phyloP scores from a whole-genome alignment of 2,329 filamentous ascomycete species.

The Xylaria sp. region DNA sequence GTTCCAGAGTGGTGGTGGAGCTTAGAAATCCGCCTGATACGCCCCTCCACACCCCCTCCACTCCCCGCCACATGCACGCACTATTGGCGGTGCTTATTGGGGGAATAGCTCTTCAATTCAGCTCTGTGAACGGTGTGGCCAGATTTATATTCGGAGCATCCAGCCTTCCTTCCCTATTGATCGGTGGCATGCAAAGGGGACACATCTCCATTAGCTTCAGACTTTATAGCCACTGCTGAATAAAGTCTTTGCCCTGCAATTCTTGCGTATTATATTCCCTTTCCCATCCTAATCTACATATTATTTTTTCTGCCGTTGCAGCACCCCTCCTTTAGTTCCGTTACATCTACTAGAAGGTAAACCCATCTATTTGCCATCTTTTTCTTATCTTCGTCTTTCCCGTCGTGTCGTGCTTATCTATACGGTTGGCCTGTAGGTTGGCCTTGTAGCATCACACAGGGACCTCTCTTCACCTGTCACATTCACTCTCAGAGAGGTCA shows the following conservation, averaged over 20 bases:
- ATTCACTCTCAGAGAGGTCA: neutral
- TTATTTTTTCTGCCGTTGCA: neutral
- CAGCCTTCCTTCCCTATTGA: conserved; percentile 45
- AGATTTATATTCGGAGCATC: conserved; percentile 46
- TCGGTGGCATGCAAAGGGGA: conserved; percentile 39
- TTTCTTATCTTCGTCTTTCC: neutral
- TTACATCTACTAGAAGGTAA: conserved; percentile 32
- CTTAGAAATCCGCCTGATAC: conserved; percentile 33
- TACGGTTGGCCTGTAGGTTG: conserved; percentile 1
- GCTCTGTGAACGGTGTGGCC: conserved; percentile 40
- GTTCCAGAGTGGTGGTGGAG: conserved; percentile 28
- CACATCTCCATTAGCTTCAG: conserved; percentile 39
- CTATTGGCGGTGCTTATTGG: conserved; percentile 36
- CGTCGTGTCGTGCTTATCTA: conserved; percentile 8
- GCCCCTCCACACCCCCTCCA: conserved; percentile 33
- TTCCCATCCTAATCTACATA: conserved; percentile 10
- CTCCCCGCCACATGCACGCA: conserved; percentile 31
- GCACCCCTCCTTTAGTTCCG: conserved; percentile 20
- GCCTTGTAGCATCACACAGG: conserved; percentile 22
- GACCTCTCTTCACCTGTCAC: neutral
- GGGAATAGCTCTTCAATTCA: conserved; percentile 38
- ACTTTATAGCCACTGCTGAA: conserved; percentile 29
- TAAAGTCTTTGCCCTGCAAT: conserved; percentile 32
- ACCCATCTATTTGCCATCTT: neutral
- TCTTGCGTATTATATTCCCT: conserved; percentile 14